Evolutionary conservation across 2,329 filamentous ascomycete species (phyloP), one percentile per base, ranked within the genome.

Genomic region (Lachnellula subtilissima): DNA sequence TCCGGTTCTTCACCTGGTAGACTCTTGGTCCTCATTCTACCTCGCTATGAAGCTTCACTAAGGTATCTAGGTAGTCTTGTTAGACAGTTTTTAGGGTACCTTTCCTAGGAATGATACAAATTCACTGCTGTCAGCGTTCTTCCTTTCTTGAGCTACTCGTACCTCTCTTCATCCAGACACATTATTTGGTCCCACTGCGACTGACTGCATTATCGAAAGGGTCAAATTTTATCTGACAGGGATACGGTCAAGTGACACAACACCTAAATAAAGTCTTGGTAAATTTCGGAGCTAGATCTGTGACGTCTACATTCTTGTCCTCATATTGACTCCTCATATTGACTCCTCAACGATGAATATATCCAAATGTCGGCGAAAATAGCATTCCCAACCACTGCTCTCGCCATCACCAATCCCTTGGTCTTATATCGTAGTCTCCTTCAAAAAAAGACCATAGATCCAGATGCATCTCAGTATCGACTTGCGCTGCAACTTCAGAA

Each of bases 401-500:
- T 86, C 35, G 77, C 79, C 55, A 84, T 86, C 64, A 85, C 83
- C 3, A 91, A 92, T 67, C 89, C 88, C 3, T 74, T 92, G 58
- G 82, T 91, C 59, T 85, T 91, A 60, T 93, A 93, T 71, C 82
- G 87, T 56, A 81, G 87, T 22, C 75, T 91, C 14, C 71, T 93
- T 85, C 4, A 69, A 52, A 61, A 56, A 32, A 85, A 64, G 61
- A 52, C 55, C 83, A 88, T 87, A 68, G 75, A 78, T 48, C 85
- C 88, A 8, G 89, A 93, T 71, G 82, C 82, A 5, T 80, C 86
- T 22, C 87, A 91, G 68, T 85, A 90, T 70, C 81, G 87, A 19
- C 76, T 90, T 6, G 89, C 89, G 5, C 77, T 89, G 42, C 87
- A 93, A 71, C 77, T 93, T 1, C 87, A 89, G 63, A 88, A 89